Base-by-base conservation (phyloP, 2,329 filamentous ascomycete genomes). In the Chrysoporthe cubensis region DNA sequence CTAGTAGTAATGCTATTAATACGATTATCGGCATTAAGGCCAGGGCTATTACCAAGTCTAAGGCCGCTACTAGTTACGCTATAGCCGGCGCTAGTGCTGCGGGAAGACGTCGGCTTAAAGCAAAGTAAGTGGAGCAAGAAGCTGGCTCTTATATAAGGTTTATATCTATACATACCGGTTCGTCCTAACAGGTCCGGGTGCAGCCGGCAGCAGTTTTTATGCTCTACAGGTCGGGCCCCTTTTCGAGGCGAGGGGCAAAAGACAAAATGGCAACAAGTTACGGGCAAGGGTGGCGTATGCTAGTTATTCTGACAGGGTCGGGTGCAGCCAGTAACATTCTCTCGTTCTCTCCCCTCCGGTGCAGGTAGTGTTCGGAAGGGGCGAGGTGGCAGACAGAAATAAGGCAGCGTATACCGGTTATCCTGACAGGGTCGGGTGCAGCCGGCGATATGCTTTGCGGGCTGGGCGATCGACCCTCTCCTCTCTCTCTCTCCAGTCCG, bases 371-470 rank as follows among this genome's bases (percentile, higher is more conserved):
- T 40, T 40, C 4, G 37, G 37, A 40, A 40, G 16, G 43, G 57
- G 43, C n/a, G 13, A 44, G 16, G 37, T 40, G 57, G 57, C 57
- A 44, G 57, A 46, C 57, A 13, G n/a, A 21, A 14, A 40, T 2
- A 40, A 40, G 43, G 42, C 26, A 2, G 34, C 16, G 57, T 60
- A 40, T 60, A 60, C 57, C 44, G 57, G 42, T 60, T 16, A 60
- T 60, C 57, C 57, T 60, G 57, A 60, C 57, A 60, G 57, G 57
- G 42, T 60, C 42, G 37, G 37, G 37, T 40, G 37, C 37, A 40
- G 37, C 37, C 32, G 1, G 37, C 37, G 37, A 40, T 9, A 2
- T 2, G 4, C n/a, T n/a, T 54, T 26, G 16, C 13, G n/a, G 21
- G 21, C 21, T 21, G 21, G 21, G 21, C 21, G 21, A 1, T 21